A percentile compares a stretch with the other conserved stretches of the same genome.
phyloP scores from a whole-genome alignment of 768 basidiomycete species.

The Tremella mesenterica region DNA sequence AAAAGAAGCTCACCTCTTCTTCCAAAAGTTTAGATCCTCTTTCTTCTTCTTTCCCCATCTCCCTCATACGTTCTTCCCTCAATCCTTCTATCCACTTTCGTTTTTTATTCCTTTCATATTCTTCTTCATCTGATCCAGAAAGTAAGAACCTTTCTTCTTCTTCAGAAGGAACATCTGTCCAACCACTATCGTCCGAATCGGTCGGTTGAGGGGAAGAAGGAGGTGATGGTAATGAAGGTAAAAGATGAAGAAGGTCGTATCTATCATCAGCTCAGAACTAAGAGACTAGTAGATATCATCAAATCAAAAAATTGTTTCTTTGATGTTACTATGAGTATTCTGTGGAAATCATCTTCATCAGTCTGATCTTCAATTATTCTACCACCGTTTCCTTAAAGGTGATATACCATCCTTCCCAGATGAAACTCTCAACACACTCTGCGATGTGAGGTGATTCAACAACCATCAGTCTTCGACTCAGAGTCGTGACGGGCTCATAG shows the following conservation, averaged over 20 bases:
- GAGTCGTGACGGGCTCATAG: too few relatives aligned
- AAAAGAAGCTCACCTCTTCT: conserved; percentile 18
- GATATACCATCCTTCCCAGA: too few relatives aligned
- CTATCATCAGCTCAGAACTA: conserved; percentile 45
- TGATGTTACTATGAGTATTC: too few relatives aligned
- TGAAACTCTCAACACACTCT: too few relatives aligned
- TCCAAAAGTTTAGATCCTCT: conserved; percentile 51
- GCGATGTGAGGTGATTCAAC: too few relatives aligned
- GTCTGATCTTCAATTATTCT: too few relatives aligned
- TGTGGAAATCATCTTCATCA: too few relatives aligned
- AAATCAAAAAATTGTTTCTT: too few relatives aligned
- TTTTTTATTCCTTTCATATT: conserved; percentile 61
- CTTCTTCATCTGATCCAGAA: conserved; percentile 56
- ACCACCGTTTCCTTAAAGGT: too few relatives aligned
- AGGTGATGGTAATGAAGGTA: conserved; percentile 51
- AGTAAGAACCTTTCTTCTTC: conserved; percentile 78
- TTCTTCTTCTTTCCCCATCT: conserved; percentile 45
- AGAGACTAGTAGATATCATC: too few relatives aligned
- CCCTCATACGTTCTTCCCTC: conserved; percentile 56
- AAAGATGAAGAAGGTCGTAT: conserved; percentile 69
- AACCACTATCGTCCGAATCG: conserved; percentile 46
- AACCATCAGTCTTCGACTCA: too few relatives aligned
- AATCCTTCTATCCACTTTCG: conserved; percentile 54
- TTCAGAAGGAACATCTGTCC: conserved; percentile 80
- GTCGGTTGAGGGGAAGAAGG: conserved; percentile 4